Base-by-base conservation (phyloP, 129 eudicot species). In the Flaveria sonorensis region DNA sequence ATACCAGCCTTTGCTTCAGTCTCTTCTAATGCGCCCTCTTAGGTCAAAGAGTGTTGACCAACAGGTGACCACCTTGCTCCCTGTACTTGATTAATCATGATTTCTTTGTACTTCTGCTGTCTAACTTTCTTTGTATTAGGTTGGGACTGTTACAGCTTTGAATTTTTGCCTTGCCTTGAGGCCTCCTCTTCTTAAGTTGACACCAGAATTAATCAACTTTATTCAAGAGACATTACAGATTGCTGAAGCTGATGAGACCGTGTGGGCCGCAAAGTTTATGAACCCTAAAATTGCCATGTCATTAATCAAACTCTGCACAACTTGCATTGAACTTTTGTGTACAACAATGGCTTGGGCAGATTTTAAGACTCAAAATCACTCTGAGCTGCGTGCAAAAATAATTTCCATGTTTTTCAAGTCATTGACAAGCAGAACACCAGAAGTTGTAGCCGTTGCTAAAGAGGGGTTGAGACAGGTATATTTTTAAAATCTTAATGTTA, bases 291-390 rank as follows among this genome's bases (percentile, higher is more conserved):
- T 89, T 62, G 93, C 89, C 48, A 85, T 90, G 68, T 91, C 99
- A 40, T 88, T 95, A 84, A 89, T 88, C 77, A 95, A 91, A 64
- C 97, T 95, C 61, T 92, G 96, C 57, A 95, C 99, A 24, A 88
- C 96, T 85, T 95, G 97, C 86, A 95, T 95, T 77, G 99, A 95
- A 78, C 88, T 95, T 65, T 80, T 95, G 19, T 95, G 99, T 71
- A 95, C 97, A 75, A 97, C 99, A 74, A 95, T 95, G 99, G 94
- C 99, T 14, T 95, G 99, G 99, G 86, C 93, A 60, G 99, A 95
- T 84, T 91, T 95, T 36, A 95, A 95, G 82, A 95, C 96, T 39
- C 92, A 84, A 78, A 95, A 95, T 85, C 94, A 91, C 83, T 82
- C 94, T 0, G 99, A 95, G 71, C 62, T 95, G 79, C 94, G 99